phyloP scores from a whole-genome alignment of 106 monocot species.

The Platanthera guangdongensis region DNA sequence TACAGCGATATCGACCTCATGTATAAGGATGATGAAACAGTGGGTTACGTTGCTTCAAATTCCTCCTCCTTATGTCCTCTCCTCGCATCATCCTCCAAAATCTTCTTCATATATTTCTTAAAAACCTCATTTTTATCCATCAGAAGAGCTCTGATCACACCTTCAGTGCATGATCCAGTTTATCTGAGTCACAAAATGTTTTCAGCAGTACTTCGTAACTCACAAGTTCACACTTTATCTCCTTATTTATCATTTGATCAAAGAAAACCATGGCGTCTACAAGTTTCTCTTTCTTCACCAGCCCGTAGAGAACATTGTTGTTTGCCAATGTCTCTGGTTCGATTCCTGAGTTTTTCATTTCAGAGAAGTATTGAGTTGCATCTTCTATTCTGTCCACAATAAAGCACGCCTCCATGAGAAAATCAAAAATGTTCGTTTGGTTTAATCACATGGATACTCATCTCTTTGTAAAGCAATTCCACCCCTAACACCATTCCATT shows the following conservation, averaged over 20 bases:
- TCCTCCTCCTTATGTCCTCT: slow-evolving; percentile 59
- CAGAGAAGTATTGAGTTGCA: slow-evolving; percentile 47
- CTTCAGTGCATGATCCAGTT: slow-evolving; percentile 47
- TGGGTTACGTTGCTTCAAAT: slow-evolving; percentile 1
- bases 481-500: slow-evolving; percentile 34
- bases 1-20: too few relatives aligned
- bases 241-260: slow-evolving; percentile 59
- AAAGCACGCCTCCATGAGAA: slow-evolving; percentile 60
- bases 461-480: slow-evolving; percentile 52
- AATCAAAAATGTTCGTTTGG: slow-evolving; percentile 60
- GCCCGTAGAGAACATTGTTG: slow-evolving; percentile 50
- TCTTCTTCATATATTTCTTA: slow-evolving; percentile 45
- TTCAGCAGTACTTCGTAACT: slow-evolving; percentile 65
- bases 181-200: slow-evolving; percentile 30
- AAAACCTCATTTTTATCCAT: slow-evolving; percentile 46
- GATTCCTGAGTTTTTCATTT: slow-evolving; percentile 50
- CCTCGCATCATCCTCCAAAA: slow-evolving; percentile 36
- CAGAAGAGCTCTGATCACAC: slow-evolving; percentile 29
- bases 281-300: slow-evolving; percentile 34
- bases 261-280: slow-evolving; percentile 52
- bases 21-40: too few relatives aligned
- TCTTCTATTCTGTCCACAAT: slow-evolving; percentile 41
- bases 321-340: slow-evolving; percentile 53
- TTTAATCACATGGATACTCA: slow-evolving; percentile 46
- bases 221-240: slow-evolving; percentile 40